Evolutionary conservation across 805 yeast genomes (phyloP), one percentile per base, ranked within the genome.

Genomic region (Saturnispora halmiae): DNA sequence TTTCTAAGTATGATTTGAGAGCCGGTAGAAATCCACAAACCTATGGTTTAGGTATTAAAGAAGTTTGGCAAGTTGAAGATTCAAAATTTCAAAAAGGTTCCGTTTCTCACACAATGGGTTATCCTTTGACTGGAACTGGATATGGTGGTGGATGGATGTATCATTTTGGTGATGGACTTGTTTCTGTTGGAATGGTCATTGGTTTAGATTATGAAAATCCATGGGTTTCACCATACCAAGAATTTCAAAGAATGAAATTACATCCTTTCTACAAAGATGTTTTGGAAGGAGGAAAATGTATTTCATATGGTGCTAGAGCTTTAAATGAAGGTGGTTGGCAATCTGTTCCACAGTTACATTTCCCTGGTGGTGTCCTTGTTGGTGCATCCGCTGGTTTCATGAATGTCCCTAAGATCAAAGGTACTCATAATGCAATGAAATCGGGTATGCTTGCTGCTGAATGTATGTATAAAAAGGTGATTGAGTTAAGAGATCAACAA

Each of bases 111-210:
- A 70, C 94, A 0, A 64, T 92, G 71, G 99, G 98, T 2, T 87
- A 70, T 58, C 99, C 99, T 10, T 64, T 92, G 46, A 55, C 74
- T 11, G 61, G 70, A 36, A 77, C 73, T 40, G 79, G 81, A 2
- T 92, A 92, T 56, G 98, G 98, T 32, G 98, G 98, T 50, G 97
- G 96, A 0, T 92, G 92, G 67, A 82, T 82, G 73, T 92, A 92
- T 60, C 98, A 92, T 61, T 92, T 92, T 60, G 96, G 96, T 40
- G 95, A 87, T 47, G 87, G 87, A 14, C 63, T 86, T 36, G 97
- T 90, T 8, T 70, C 95, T 2, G 84, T 90, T 10, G 99, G 99
- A 1, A 58, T 90, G n/a, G 98, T 92, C 9, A 73, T 87, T 34
- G 99, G 98, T 0, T 70, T 92, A 42, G 99, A 92, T 64, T 92